Evolutionary conservation across 495 filamentous ascomycete genomes (phyloP), one percentile per base, ranked within the genome.

Genomic region (Penicillium bovifimosum): DNA sequence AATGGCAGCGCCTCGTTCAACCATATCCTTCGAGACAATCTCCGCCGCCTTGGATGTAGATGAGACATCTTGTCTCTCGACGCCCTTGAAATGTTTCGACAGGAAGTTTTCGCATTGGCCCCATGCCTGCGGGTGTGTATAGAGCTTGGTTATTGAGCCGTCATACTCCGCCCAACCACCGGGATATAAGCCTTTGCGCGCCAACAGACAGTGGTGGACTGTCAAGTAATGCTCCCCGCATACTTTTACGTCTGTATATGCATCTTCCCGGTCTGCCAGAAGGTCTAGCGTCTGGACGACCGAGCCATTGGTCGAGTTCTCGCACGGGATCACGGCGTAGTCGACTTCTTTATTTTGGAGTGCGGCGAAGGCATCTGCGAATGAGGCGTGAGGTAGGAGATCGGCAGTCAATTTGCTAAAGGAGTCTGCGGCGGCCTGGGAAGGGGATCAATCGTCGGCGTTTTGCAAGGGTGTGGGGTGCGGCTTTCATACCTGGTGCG

Each of bases 71-170:
- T 92, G 79, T 38, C 81, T 77, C 71, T 93, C 89, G 7, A 87
- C 73, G 20, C 80, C 80, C 50, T 83, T 83, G 46, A 93, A 79
- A 58, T 84, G 70, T 40, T 71, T 60, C 6, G 74, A 72, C 6
- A 96, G 71, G 61, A 95, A 95, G n/a, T 40, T 53, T n/a, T 82
- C 81, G 62, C 90, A 96, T 72, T 98, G 93, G 5, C 90, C 92
- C 75, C 91, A 93, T 28, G 89, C 93, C 71, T 97, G 93, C 13
- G 90, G 89, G 67, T 98, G 93, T 20, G 88, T 91, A 70, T 95
- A 95, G 41, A 98, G 47, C 55, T 74, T 74, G 44, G 60, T 66
- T 49, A 78, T 68, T 7, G 65, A 65, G 32, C 61, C 54, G 18
- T 66, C 63, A 53, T 69, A 69, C 42, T 59, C 50, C 13, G 53